Conservation (phyloP, 2,329 filamentous ascomycete genomes). For the Pseudogymnoascus sp. region DNA sequence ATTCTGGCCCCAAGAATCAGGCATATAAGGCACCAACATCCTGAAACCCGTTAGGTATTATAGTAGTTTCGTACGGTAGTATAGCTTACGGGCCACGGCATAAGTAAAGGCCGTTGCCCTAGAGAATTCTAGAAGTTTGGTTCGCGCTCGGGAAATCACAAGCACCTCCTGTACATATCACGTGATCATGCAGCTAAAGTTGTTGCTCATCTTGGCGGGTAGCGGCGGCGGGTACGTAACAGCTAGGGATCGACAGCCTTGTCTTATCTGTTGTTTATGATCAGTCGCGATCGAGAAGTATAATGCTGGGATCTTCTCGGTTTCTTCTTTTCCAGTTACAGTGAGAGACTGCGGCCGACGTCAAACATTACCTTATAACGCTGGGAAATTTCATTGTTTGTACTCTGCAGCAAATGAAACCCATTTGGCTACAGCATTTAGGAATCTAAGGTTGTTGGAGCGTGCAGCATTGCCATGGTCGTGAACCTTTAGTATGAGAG, state of each 20-base stretch:
- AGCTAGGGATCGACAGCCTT: constrained; percentile 3
- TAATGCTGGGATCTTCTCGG: background rate
- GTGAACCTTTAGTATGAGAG: constrained; percentile 51
- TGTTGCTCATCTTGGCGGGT: background rate
- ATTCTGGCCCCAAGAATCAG: too few species aligned
- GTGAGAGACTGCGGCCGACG: background rate
- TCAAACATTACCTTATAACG: background rate
- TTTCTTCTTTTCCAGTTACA: background rate
- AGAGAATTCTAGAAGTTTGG: too few species aligned
- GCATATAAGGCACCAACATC: too few species aligned
- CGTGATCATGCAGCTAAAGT: background rate
- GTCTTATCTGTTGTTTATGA: constrained; percentile 9
- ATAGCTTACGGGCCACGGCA: too few species aligned
- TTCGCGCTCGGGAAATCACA: too few species aligned
- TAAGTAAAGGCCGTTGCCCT: too few species aligned
- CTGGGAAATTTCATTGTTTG: background rate
- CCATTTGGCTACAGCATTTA: background rate
- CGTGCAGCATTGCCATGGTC: background rate
- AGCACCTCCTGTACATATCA: background rate
- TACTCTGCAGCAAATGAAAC: constrained; percentile 1
- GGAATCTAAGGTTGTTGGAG: background rate
- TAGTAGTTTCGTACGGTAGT: too few species aligned
- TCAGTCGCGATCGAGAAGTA: background rate
- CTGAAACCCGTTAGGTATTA: too few species aligned
- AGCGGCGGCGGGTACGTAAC: background rate